These are phyloP conservation scores for Epichloe scottii DNA, from an alignment of 2,329 filamentous ascomycete species.

Conservation along the genomic window DNA sequence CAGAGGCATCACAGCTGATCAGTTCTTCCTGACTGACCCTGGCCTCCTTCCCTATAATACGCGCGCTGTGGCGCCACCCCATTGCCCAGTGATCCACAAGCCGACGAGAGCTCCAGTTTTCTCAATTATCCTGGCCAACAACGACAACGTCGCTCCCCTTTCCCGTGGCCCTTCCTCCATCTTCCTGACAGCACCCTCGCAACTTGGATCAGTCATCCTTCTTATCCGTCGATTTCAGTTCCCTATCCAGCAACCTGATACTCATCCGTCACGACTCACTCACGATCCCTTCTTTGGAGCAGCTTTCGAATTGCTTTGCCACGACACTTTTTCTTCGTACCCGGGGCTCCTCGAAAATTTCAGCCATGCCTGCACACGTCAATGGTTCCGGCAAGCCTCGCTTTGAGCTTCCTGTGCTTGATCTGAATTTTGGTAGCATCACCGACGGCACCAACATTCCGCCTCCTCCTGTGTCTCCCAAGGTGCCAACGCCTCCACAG, in stretches of 20 bases:
- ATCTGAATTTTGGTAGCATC: conserved; percentile 46
- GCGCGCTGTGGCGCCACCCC: not conserved
- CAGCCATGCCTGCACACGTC: conserved; percentile 20
- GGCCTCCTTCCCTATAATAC: not conserved
- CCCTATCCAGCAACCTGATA: not conserved
- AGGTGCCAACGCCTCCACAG: conserved; percentile 32
- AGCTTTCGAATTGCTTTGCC: not conserved
- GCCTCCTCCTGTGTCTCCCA: conserved; percentile 43
- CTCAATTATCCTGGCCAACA: conserved; percentile 3
- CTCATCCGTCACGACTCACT: not conserved
- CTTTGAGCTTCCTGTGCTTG: conserved; percentile 46
- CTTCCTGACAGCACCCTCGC: not conserved
- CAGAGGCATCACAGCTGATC: not conserved
- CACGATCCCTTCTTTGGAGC: not conserved
- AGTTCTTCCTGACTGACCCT: not conserved
- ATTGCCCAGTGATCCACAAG: not conserved
- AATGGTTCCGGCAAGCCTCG: conserved; percentile 19
- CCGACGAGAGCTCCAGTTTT: conserved; percentile 9
- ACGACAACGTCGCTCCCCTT: conserved; percentile 5
- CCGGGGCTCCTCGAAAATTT: not conserved
- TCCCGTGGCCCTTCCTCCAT: conserved; percentile 1
- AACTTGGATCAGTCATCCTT: not conserved
- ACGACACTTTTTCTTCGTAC: not conserved
- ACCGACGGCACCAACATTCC: conserved; percentile 51
- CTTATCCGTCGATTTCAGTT: not conserved